phyloP scores from a whole-genome alignment of 108 stramenopile genomes.

The Cyclostephanos invisitatus region DNA sequence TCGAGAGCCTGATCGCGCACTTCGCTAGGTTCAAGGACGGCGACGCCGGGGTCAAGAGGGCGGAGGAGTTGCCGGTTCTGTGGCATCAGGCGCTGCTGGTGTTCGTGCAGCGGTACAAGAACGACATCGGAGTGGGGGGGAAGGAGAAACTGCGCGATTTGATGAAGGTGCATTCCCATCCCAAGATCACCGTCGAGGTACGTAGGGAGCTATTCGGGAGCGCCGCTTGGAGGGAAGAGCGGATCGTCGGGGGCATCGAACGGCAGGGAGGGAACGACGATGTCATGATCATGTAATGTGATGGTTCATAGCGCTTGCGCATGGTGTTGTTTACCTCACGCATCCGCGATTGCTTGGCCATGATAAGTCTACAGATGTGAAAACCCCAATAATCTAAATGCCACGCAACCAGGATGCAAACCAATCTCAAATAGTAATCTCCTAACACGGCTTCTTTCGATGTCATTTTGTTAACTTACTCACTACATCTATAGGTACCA shows the following conservation, averaged over 20 bases:
- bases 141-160: conserved; percentile 75
- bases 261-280: conserved; percentile 1
- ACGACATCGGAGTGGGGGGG: conserved; percentile 79
- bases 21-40: conserved; percentile 79
- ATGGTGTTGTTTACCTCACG: no score
- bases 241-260: conserved; percentile 16
- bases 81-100: conserved; percentile 97
- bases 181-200: conserved; percentile 94
- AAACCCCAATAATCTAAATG: no score
- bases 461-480: not conserved
- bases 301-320: no score
- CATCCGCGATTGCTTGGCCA: no score
- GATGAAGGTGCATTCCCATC: conserved; percentile 91
- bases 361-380: no score
- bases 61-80: conserved; percentile 83
- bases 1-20: conserved; percentile 87
- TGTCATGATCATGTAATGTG: conserved; percentile 13
- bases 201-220: conserved; percentile 94
- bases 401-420: no score
- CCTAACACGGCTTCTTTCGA: no score
- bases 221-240: conserved; percentile 81
- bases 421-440: no score
- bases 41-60: conserved; percentile 13
- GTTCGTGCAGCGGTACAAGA: conserved; percentile 96
- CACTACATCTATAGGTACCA: not conserved